Evolutionary conservation across 2,329 filamentous ascomycete genomes (phyloP).

Genomic region (Sporothrix schenckii): DNA sequence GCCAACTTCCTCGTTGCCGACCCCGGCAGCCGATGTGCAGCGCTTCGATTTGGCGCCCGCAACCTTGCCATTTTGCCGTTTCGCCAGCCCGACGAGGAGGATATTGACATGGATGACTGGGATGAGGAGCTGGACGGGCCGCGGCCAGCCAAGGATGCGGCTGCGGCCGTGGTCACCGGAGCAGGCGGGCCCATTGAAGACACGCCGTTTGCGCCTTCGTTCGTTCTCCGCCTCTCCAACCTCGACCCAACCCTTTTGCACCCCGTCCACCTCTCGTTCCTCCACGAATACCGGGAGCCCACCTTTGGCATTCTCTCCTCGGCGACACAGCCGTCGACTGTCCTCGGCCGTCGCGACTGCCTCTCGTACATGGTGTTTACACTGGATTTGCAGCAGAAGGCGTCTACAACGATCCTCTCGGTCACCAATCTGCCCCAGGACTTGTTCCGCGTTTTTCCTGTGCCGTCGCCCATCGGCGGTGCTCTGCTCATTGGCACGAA

Average conservation of each 20-base stretch:
- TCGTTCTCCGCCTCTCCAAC: slow-evolving; percentile 86
- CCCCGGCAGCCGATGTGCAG: slow-evolving; percentile 88
- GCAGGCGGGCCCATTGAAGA: slow-evolving; percentile 55
- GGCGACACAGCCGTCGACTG: slow-evolving; percentile 69
- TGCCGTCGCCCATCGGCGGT: slow-evolving; percentile 85
- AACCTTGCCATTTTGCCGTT: slow-evolving; percentile 95
- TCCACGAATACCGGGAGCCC: slow-evolving; percentile 96
- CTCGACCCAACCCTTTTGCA: slow-evolving; percentile 86
- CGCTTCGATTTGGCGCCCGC: slow-evolving; percentile 85
- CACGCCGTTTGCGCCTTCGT: slow-evolving; percentile 85
- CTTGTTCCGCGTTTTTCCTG: slow-evolving; percentile 76
- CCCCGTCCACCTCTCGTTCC: slow-evolving; percentile 86
- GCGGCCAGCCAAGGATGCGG: slow-evolving; percentile 54
- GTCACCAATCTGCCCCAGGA: slow-evolving; percentile 85
- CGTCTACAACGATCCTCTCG: slow-evolving; percentile 88
- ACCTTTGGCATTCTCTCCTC: slow-evolving; percentile 94
- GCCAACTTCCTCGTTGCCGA: slow-evolving; percentile 84
- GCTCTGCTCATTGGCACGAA: slow-evolving; percentile 85
- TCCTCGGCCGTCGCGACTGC: slow-evolving; percentile 81
- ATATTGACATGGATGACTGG: slow-evolving; percentile 83
- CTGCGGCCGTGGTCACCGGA: slow-evolving; percentile 47
- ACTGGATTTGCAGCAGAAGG: slow-evolving; percentile 87
- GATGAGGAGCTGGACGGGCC: slow-evolving; percentile 78
- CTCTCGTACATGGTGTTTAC: slow-evolving; percentile 94
- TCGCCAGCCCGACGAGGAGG: slow-evolving; percentile 73